These are phyloP conservation scores for Fraxinus nigra DNA, from an alignment of 305 asterid species.

Conservation along the genomic window DNA sequence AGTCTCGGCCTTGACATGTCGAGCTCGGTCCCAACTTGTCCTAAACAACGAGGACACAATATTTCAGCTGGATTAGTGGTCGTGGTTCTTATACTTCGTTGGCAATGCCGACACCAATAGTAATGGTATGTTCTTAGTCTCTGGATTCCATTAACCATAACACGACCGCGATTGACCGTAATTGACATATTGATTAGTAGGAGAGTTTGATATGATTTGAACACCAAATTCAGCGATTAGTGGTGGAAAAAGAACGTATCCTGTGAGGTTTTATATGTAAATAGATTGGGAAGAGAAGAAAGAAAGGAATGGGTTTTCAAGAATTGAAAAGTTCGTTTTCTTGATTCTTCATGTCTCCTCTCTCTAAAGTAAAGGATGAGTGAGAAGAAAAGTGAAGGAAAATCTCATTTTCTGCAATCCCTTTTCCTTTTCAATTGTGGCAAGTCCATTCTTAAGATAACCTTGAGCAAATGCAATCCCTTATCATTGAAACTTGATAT, in stretches of 20 bases:
- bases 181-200: conserved; percentile 36
- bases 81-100: conserved; percentile 65
- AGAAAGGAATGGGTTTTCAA: conserved; percentile 45
- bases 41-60: conserved; percentile 65
- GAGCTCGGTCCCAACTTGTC: conserved; percentile 56
- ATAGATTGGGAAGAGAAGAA: conserved; percentile 15
- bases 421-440: neutral
- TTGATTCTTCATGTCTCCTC: conserved; percentile 28
- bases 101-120: conserved; percentile 84
- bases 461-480: neutral
- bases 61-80: conserved; percentile 61
- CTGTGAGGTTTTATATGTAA: conserved; percentile 16
- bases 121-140: conserved; percentile 73
- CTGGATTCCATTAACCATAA: conserved; percentile 52
- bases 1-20: conserved; percentile 56
- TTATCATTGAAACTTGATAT: neutral
- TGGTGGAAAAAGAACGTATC: conserved; percentile 1
- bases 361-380: conserved; percentile 53
- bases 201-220: neutral
- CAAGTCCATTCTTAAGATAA: neutral
- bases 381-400: conserved; percentile 4
- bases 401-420: neutral
- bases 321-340: conserved; percentile 37
- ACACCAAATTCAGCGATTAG: neutral
- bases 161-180: conserved; percentile 33